A percentile compares a stretch with the other conserved stretches of the same genome.
These are phyloP conservation scores for Delonix regia DNA, from an alignment of 306 rosid genomes.

Conservation along the genomic window DNA sequence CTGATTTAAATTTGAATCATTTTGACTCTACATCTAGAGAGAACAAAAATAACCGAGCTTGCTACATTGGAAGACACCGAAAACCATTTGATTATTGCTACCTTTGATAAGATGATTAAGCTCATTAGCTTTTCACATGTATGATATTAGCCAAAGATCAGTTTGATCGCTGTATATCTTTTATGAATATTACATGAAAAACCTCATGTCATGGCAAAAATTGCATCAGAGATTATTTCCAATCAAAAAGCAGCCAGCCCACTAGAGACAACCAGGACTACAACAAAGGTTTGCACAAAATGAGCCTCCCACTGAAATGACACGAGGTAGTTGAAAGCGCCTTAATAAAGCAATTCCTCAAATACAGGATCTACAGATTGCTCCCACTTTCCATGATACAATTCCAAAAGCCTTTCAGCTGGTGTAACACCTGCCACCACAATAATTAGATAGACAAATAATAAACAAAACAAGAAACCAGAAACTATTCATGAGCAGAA, in stretches of 20 bases:
- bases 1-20: no score
- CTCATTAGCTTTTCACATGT: conserved; percentile 17
- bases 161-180: conserved; percentile 27
- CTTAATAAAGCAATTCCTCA: conserved; percentile 87
- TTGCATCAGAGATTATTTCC: conserved; percentile 44
- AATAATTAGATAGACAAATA: not conserved
- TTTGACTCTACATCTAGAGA: no score
- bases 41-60: no score
- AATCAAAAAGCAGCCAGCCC: conserved; percentile 38
- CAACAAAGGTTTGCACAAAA: conserved; percentile 39
- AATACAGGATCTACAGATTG: conserved; percentile 81
- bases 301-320: conserved; percentile 41
- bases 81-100: no score
- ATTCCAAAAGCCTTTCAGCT: conserved; percentile 83
- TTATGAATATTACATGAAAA: conserved; percentile 30
- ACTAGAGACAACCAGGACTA: conserved; percentile 29
- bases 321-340: conserved; percentile 33
- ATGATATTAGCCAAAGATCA: conserved; percentile 11
- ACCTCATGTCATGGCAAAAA: conserved; percentile 39
- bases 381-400: conserved; percentile 82
- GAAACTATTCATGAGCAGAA: not conserved
- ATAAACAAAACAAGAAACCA: not conserved
- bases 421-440: conserved; percentile 75
- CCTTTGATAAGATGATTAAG: not conserved
- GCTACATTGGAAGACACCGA: no score